phyloP scores from a whole-genome alignment of 2,329 filamentous ascomycete species.

The Rhytidhysteron rufulum region DNA sequence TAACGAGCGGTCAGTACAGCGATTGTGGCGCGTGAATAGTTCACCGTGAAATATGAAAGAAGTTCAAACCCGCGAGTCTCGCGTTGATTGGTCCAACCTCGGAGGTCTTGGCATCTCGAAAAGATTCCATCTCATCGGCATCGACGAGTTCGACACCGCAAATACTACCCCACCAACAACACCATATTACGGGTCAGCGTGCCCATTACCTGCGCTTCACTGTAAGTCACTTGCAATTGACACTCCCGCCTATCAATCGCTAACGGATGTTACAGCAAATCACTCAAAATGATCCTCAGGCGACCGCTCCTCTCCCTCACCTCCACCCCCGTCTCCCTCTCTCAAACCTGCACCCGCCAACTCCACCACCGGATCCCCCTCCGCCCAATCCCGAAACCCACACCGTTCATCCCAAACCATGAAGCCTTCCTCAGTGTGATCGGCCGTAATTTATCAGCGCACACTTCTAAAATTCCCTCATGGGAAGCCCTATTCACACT shows the following conservation, averaged over 20 bases:
- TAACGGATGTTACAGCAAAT: background rate
- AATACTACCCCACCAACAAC: slow-evolving; percentile 2
- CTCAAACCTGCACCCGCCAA: slow-evolving; percentile 26
- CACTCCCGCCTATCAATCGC: background rate
- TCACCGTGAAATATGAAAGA: no score
- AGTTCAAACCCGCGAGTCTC: no score
- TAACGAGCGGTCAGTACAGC: no score
- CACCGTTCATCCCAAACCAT: slow-evolving; percentile 81
- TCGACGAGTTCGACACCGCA: slow-evolving; percentile 1
- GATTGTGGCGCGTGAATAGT: no score
- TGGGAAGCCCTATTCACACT: slow-evolving; percentile 90
- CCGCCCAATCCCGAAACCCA: slow-evolving; percentile 62
- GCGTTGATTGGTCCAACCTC: background rate
- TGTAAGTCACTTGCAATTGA: background rate
- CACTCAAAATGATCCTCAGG: slow-evolving; percentile 32
- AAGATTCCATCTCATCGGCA: slow-evolving; percentile 16
- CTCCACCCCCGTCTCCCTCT: slow-evolving; percentile 15
- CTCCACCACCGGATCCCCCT: slow-evolving; percentile 39
- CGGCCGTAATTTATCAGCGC: slow-evolving; percentile 77
- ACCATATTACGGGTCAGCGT: background rate
- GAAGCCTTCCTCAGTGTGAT: slow-evolving; percentile 85
- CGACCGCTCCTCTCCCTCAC: slow-evolving; percentile 26
- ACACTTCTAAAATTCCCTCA: slow-evolving; percentile 80
- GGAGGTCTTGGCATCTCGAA: slow-evolving; percentile 26
- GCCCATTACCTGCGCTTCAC: background rate